Conservation (phyloP, 176 grass and related monocot species). For the Carex myosuroides region DNA sequence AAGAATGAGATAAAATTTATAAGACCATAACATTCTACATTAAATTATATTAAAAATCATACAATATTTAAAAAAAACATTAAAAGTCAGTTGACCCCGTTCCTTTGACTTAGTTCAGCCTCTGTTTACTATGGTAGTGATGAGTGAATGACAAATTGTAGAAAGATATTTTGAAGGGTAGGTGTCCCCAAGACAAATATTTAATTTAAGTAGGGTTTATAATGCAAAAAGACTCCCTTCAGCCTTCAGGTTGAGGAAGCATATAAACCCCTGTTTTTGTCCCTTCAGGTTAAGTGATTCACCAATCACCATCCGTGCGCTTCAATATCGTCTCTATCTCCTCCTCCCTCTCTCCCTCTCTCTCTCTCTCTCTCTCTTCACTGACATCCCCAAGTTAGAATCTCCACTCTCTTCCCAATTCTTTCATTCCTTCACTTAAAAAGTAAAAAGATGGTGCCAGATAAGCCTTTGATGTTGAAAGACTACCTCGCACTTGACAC, state of each 20-base stretch:
- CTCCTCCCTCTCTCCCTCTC: neutral
- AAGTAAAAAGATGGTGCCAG: slow-evolving; percentile 8
- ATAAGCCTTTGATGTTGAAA: slow-evolving; percentile 69
- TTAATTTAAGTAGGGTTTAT: neutral
- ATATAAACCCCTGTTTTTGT: slow-evolving; percentile 9
- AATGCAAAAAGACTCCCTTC: neutral
- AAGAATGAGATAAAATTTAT: too few species aligned
- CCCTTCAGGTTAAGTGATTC: neutral
- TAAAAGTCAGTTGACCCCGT: too few species aligned
- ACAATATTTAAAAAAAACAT: too few species aligned
- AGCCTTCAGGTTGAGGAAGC: neutral
- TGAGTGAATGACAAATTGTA: neutral
- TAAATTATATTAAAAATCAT: too few species aligned
- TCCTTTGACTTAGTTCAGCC: too few species aligned
- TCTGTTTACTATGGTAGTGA: neutral
- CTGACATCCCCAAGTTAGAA: slow-evolving; percentile 6
- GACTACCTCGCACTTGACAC: slow-evolving; percentile 83
- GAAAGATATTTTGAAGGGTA: neutral
- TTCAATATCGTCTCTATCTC: neutral
- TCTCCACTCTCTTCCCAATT: neutral
- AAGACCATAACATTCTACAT: too few species aligned
- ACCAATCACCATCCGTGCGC: neutral
- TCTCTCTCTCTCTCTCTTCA: slow-evolving; percentile 21
- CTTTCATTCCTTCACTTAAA: neutral
- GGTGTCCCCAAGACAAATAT: neutral